Percentiles rank a stretch among this genome's conserved stretches.
These are phyloP conservation scores for Eucalyptus albens DNA, from an alignment of 345 rosid genomes.

Conservation along the genomic window DNA sequence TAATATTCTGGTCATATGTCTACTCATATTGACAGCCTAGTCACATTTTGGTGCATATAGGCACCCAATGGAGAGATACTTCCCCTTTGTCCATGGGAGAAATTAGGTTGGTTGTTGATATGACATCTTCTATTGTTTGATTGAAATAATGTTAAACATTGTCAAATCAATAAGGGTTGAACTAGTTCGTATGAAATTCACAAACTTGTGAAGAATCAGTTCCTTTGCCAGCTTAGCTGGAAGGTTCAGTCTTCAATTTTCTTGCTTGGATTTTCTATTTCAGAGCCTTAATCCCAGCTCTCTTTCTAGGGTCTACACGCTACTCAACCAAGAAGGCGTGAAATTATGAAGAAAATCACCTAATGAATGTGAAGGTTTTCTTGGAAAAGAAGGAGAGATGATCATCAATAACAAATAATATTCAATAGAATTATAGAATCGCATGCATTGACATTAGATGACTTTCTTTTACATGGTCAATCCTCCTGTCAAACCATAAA, in stretches of 20 bases:
- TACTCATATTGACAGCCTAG: neutral
- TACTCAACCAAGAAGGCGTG: neutral
- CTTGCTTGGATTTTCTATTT: neutral
- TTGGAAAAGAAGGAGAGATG: neutral
- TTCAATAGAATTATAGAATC: neutral
- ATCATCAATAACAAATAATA: neutral
- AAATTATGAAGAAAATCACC: neutral
- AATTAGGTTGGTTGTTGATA: neutral
- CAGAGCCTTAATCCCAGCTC: neutral
- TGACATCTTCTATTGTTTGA: neutral
- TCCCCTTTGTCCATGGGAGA: neutral
- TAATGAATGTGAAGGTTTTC: neutral
- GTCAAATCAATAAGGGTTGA: neutral
- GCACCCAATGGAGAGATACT: neutral
- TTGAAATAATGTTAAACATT: neutral
- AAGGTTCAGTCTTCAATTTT: neutral
- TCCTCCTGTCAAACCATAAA: neutral
- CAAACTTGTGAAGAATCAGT: neutral
- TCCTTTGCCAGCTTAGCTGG: neutral
- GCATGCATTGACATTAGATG: neutral
- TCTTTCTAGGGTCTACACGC: neutral
- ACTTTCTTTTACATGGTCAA: neutral
- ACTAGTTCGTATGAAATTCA: neutral
- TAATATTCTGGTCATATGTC: neutral
- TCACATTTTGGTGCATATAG: neutral